A percentile compares a stretch with the other conserved stretches of the same genome.
These are phyloP conservation scores for Parachlorella kessleri DNA, from an alignment of 139 green algal genomes.

Conservation along the genomic window DNA sequence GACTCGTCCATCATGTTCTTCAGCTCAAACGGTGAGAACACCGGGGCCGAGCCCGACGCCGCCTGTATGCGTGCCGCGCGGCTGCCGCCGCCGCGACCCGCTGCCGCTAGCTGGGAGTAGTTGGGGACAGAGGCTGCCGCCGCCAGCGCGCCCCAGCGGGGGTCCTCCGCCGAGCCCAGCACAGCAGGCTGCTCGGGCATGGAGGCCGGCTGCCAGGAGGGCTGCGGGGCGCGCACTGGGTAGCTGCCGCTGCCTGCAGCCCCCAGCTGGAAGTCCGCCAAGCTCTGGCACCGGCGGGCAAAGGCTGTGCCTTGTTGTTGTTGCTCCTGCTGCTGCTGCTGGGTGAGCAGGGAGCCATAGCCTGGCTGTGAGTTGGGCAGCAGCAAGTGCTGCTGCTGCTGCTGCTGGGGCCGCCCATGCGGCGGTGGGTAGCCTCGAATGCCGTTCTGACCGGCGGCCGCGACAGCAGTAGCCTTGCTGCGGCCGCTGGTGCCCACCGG, in stretches of 20 bases:
- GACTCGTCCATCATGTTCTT: slow-evolving; percentile 37
- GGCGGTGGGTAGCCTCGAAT: neutral
- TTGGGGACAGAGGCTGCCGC: neutral
- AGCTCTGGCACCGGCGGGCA: slow-evolving; percentile 7
- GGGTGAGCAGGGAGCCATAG: neutral
- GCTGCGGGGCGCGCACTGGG: neutral
- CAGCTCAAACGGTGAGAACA: slow-evolving; percentile 16
- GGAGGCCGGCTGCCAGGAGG: slow-evolving; percentile 26
- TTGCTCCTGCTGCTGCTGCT: neutral
- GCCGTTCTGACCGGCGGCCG: neutral
- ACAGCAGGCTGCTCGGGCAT: slow-evolving; percentile 37
- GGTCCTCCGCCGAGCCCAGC: slow-evolving; percentile 26
- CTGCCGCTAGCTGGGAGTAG: no score
- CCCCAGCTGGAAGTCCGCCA: slow-evolving; percentile 16
- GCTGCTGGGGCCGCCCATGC: neutral
- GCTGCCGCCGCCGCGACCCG: no score
- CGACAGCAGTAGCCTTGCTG: neutral
- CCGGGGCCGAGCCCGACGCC: neutral
- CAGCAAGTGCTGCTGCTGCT: slow-evolving; percentile 14
- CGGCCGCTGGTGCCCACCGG: neutral
- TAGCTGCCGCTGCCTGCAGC: slow-evolving; percentile 2
- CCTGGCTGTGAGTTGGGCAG: neutral
- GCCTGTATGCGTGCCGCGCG: neutral
- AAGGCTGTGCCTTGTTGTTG: neutral
- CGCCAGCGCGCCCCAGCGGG: slow-evolving; percentile 21